Evolutionary conservation across 2,329 filamentous ascomycete genomes (phyloP).

Genomic region (Pseudogymnoascus pannorum): DNA sequence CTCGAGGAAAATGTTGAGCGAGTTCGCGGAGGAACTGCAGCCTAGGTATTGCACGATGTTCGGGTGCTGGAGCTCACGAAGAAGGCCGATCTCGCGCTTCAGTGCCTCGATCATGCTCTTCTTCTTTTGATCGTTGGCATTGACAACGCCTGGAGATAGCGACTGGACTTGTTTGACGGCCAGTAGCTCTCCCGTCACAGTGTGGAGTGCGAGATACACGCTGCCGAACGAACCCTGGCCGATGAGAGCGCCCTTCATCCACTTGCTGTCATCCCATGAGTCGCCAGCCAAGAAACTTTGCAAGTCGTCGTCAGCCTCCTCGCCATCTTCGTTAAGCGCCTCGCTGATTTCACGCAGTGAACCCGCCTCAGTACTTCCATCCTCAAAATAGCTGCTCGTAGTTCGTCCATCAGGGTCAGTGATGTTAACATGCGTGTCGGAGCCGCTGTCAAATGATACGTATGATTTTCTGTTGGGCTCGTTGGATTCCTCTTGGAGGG

Average conservation of each 20-base stretch:
- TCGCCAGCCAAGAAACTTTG: conserved; percentile 86
- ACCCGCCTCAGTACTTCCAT: conserved; percentile 62
- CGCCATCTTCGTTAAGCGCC: conserved; percentile 81
- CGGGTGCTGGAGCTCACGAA: conserved; percentile 87
- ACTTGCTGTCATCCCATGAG: conserved; percentile 94
- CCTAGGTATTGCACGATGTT: conserved; percentile 99
- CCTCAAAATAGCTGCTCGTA: conserved; percentile 78
- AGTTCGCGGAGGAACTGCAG: conserved; percentile 81
- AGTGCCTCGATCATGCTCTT: conserved; percentile 97
- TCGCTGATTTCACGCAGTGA: conserved; percentile 80
- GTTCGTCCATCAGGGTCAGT: conserved; percentile 70
- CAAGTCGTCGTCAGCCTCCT: conserved; percentile 83
- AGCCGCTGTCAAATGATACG: conserved; percentile 70
- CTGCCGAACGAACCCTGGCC: conserved; percentile 95
- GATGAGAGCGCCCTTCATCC: conserved; percentile 98
- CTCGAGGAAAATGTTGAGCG: conserved; percentile 99
- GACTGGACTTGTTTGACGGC: conserved; percentile 97
- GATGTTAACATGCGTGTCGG: conserved; percentile 64
- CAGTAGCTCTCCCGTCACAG: conserved; percentile 93
- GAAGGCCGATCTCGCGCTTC: conserved; percentile 89
- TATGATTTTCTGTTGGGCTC: conserved; percentile 93
- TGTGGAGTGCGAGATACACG: conserved; percentile 90
- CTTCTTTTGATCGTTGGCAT: conserved; percentile 81
- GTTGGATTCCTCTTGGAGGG: conserved; percentile 82
- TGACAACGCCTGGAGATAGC: conserved; percentile 68